Evolutionary conservation across 805 yeast species (phyloP).

Genomic region (Ogataea paraovalis): DNA sequence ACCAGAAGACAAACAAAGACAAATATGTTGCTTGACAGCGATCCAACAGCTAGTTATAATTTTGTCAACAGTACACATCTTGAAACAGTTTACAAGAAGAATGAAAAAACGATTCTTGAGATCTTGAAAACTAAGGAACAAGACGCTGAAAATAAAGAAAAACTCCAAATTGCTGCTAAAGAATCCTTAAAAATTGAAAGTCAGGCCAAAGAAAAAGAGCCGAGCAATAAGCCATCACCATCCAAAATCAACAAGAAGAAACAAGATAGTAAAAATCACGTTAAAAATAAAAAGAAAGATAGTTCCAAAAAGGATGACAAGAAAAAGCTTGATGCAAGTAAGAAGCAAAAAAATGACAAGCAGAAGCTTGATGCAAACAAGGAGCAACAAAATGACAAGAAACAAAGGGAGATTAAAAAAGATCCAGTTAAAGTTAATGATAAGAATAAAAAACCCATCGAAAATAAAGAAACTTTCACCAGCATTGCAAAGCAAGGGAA

Average conservation of each 20-base stretch:
- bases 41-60: too few species aligned
- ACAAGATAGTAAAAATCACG: neutral
- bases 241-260: too few species aligned
- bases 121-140: neutral
- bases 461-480: too few species aligned
- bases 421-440: too few species aligned
- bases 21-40: too few species aligned
- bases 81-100: neutral
- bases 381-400: too few species aligned
- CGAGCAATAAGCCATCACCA: neutral
- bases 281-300: neutral
- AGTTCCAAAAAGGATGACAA: neutral
- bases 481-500: too few species aligned
- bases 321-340: neutral
- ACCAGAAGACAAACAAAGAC: too few species aligned
- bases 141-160: neutral
- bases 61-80: neutral
- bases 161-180: neutral
- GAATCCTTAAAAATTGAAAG: constrained; percentile 1
- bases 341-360: neutral
- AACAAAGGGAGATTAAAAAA: too few species aligned
- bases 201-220: neutral
- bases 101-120: neutral
- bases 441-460: too few species aligned
- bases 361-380: neutral